These are phyloP conservation scores for Murraya paniculata DNA, from an alignment of 345 rosid species.

Conservation along the genomic window DNA sequence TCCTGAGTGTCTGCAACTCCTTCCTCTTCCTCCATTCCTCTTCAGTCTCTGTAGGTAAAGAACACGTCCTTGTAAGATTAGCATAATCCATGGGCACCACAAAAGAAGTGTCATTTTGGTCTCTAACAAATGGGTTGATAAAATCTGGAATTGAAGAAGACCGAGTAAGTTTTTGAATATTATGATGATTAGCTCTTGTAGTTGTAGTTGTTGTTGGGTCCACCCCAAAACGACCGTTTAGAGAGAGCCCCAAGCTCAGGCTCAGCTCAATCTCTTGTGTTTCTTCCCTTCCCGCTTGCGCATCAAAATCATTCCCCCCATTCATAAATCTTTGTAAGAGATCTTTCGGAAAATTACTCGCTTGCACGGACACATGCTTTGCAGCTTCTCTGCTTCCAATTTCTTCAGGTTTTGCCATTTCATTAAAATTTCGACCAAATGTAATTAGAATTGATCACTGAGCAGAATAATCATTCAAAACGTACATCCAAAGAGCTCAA, in stretches of 20 bases:
- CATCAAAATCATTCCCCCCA: constrained; percentile 18
- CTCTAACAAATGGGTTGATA: constrained; percentile 27
- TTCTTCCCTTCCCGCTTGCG: constrained; percentile 16
- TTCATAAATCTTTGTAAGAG: constrained; percentile 44
- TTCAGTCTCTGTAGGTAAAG: constrained; percentile 61
- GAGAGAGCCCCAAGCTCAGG: constrained; percentile 68
- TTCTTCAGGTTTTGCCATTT: constrained; percentile 38
- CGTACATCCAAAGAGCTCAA: constrained; percentile 12
- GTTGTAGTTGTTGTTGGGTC: constrained; percentile 37
- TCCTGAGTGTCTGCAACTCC: constrained; percentile 56
- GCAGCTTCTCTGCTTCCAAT: constrained; percentile 26
- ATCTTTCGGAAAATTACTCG: constrained; percentile 24
- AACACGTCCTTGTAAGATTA: constrained; percentile 52
- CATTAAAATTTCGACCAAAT: neutral
- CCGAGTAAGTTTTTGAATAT: constrained; percentile 29
- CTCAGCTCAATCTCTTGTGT: constrained; percentile 62
- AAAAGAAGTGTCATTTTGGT: constrained; percentile 18
- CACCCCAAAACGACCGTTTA: constrained; percentile 80
- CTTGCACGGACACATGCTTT: constrained; percentile 21
- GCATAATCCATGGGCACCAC: constrained; percentile 16
- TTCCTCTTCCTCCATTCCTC: constrained; percentile 79
- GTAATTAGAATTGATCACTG: constrained; percentile 4
- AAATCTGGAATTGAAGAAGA: constrained; percentile 65
- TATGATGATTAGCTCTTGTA: constrained; percentile 24
- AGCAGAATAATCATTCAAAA: constrained; percentile 14